Evolutionary conservation across 345 rosid genomes (phyloP).

Genomic region (Lagerstroemia speciosa): DNA sequence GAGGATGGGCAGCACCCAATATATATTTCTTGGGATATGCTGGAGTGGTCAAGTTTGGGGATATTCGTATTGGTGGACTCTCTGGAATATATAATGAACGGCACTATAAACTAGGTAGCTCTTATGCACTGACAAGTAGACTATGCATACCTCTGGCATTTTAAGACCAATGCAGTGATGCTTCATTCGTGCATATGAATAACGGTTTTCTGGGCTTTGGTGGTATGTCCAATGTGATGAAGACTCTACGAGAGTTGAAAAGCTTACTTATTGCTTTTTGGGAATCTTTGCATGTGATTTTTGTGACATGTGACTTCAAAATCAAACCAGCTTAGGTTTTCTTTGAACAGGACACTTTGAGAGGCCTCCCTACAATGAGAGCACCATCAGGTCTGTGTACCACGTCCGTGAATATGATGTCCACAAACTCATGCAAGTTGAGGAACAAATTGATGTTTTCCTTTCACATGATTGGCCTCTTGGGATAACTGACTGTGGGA

Average conservation of each 20-base stretch:
- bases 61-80: conserved; percentile 80
- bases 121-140: background rate
- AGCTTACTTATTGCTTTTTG: background rate
- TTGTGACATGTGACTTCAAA: background rate
- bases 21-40: conserved; percentile 76
- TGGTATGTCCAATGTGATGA: background rate
- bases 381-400: conserved; percentile 62
- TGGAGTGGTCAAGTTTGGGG: conserved; percentile 81
- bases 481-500: conserved; percentile 78
- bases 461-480: conserved; percentile 97
- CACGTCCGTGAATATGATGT: conserved; percentile 94
- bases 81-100: conserved; percentile 72
- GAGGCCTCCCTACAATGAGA: conserved; percentile 69
- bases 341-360: conserved; percentile 65
- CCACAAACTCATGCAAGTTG: conserved; percentile 68
- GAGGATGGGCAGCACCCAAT: conserved; percentile 94
- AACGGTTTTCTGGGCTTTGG: background rate
- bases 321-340: conserved; percentile 1
- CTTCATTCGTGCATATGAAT: background rate
- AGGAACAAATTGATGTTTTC: conserved; percentile 77
- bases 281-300: background rate
- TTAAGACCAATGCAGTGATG: background rate
- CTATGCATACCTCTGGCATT: background rate
- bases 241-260: background rate
- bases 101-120: conserved; percentile 49